Conservation (phyloP, 352 stramenopile species). For the Phytophthora niederhauseri region DNA sequence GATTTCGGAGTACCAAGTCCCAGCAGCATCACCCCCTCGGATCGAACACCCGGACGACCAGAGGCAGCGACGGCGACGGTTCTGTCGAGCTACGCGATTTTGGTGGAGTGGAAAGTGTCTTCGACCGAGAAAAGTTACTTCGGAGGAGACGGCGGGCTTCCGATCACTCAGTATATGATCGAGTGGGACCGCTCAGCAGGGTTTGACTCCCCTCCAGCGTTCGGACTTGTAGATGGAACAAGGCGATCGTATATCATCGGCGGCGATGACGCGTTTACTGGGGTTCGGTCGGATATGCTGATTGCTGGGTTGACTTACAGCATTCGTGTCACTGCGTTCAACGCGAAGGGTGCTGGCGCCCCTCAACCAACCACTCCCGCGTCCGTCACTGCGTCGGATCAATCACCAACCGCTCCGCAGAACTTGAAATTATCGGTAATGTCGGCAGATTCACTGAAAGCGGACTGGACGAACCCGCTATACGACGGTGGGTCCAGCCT, state of each 20-base stretch:
- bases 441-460: slow-evolving; percentile 53
- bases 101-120: slow-evolving; percentile 91
- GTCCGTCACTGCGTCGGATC: background rate
- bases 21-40: slow-evolving; percentile 51
- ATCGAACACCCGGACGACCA: slow-evolving; percentile 79
- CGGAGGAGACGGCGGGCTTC: slow-evolving; percentile 90
- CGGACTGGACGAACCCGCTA: slow-evolving; percentile 87
- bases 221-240: slow-evolving; percentile 52
- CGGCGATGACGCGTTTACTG: slow-evolving; percentile 92
- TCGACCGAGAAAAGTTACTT: slow-evolving; percentile 86
- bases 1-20: slow-evolving; percentile 42
- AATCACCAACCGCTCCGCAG: background rate
- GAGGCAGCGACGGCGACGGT: slow-evolving; percentile 67
- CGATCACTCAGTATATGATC: slow-evolving; percentile 96
- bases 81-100: slow-evolving; percentile 91
- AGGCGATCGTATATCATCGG: slow-evolving; percentile 89
- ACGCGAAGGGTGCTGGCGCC: slow-evolving; percentile 67
- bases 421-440: background rate
- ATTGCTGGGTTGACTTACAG: slow-evolving; percentile 76
- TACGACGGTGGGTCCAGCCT: slow-evolving; percentile 92
- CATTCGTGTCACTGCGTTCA: slow-evolving; percentile 80
- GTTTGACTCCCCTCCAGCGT: slow-evolving; percentile 91
- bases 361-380: background rate
- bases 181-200: slow-evolving; percentile 93
- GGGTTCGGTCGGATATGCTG: slow-evolving; percentile 85